These are phyloP conservation scores for Sugiyamaella marilandica DNA, from an alignment of 805 yeast species.

Conservation along the genomic window DNA sequence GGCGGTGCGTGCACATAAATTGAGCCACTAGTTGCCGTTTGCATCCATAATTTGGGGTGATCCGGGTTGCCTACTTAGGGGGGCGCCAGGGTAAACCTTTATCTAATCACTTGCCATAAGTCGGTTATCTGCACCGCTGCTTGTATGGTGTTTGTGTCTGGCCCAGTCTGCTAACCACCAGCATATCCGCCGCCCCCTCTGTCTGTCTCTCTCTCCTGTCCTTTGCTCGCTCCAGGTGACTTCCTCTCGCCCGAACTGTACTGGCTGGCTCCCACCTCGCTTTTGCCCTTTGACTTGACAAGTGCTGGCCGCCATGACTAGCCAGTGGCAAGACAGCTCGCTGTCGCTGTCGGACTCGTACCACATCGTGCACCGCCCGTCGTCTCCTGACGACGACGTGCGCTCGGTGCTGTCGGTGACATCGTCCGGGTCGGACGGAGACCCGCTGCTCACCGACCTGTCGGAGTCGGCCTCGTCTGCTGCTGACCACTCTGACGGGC, in stretches of 20 bases:
- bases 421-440: background rate
- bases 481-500: background rate
- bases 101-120: background rate
- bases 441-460: background rate
- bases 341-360: background rate
- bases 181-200: background rate
- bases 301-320: background rate
- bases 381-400: background rate
- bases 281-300: background rate
- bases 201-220: background rate
- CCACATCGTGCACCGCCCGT: background rate
- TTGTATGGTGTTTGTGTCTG: background rate
- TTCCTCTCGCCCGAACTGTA: too few species aligned
- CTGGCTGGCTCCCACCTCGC: too few species aligned
- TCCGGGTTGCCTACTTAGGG: constrained; percentile 1
- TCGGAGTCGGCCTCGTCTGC: background rate
- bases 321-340: constrained; percentile 1
- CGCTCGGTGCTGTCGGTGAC: constrained; percentile 4
- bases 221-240: too few species aligned
- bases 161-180: background rate
- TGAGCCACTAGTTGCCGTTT: background rate
- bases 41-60: background rate
- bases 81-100: background rate
- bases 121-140: background rate
- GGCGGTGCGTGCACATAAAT: background rate